Evolutionary conservation across 2,329 filamentous ascomycete species (phyloP), one percentile per base, ranked within the genome.

Genomic region (Cercospora sojina): DNA sequence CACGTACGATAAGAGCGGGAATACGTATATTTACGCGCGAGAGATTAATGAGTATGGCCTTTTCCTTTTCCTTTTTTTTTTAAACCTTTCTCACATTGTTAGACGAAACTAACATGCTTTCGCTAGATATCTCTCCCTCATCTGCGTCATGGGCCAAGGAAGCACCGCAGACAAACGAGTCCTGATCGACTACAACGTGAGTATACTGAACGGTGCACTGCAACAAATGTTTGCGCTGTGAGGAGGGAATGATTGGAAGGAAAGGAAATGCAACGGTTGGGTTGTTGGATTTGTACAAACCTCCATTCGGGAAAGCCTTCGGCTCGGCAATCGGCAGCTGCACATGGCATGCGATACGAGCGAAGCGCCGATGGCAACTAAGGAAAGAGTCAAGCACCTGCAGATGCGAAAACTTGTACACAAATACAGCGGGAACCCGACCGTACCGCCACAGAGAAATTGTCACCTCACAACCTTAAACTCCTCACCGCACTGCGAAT

Each of bases 161-260:
- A 91, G 91, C 63, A 91, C 89, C 29, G 91, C 92, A 72, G 90
- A 93, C 75, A 91, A 91, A 82, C 92, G 94, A 82, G 90, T 90
- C 3, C 82, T 93, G 69, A 91, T 96, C 68, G 92, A 93, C 73
- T 92, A 94, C 86, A 95, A 96, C 73, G 90, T 94, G 2, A 90
- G 92, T 74, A 89, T 91, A 0, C 90, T 93, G 32, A 91, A 93
- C 59, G 88, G 91, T 74, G 91, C 91, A 0, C 79, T 96, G 74
- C 87, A 88, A 43, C 88, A 93, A 76, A 92, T 95, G 69, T 95
- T 95, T 64, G 73, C 71, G 47, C 67, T 75, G n/a, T 75, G 62
- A 72, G 5, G 18, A 25, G 31, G 8, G 7, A 8, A 41, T 41
- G 35, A 41, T n/a, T 8, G 0, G 16, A 41, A n/a, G 6, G 35